phyloP scores from a whole-genome alignment of 2,329 filamentous ascomycete genomes.

The Colletotrichum cuscutae region DNA sequence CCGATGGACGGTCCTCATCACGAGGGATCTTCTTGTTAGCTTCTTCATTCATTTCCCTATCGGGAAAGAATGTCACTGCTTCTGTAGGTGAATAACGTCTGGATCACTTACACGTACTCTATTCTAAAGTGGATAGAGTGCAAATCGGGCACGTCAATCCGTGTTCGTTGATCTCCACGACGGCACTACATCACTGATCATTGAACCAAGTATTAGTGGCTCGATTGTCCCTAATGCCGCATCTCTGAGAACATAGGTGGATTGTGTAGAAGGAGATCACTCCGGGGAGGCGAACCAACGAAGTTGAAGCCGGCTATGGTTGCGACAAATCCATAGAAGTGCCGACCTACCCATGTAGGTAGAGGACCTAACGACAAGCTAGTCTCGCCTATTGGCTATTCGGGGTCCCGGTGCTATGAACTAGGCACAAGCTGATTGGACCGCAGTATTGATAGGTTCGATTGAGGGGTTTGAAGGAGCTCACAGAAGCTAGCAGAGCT shows the following conservation, averaged over 20 bases:
- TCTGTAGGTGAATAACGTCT: no score
- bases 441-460: background rate
- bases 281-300: background rate
- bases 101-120: no score
- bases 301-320: background rate
- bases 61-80: no score
- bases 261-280: background rate
- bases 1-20: no score
- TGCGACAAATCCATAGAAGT: background rate
- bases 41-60: no score
- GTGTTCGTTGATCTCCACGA: background rate
- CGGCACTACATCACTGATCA: background rate
- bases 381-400: background rate
- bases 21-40: no score
- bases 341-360: background rate
- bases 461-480: background rate
- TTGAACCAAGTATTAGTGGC: background rate
- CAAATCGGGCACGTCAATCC: background rate
- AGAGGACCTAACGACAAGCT: background rate
- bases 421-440: background rate
- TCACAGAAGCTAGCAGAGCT: background rate
- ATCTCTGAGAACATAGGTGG: background rate
- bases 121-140: no score
- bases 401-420: no score
- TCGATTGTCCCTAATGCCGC: background rate